Conservation (phyloP, 2,329 filamentous ascomycete species). For the Pochonia chlamydosporia region DNA sequence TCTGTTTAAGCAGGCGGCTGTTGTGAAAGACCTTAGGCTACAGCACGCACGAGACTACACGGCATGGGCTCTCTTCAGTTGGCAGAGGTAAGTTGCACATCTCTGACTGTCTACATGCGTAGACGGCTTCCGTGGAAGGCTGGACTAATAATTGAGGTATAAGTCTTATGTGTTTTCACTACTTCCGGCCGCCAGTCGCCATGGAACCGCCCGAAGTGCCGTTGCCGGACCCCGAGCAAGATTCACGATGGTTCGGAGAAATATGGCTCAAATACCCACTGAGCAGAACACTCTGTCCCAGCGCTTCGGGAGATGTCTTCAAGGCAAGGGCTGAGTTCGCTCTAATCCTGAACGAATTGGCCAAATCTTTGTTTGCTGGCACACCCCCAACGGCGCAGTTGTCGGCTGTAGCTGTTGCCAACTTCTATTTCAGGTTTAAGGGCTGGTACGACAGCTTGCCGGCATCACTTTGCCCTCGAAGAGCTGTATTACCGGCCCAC, state of each 20-base stretch:
- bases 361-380: not conserved
- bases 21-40: not conserved
- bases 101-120: not conserved
- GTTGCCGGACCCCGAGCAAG: conserved; percentile 17
- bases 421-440: conserved; percentile 11
- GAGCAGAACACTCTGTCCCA: conserved; percentile 12
- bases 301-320: conserved; percentile 19
- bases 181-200: conserved; percentile 16
- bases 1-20: conserved; percentile 15
- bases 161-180: conserved; percentile 8
- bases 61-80: conserved; percentile 26
- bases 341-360: conserved; percentile 23
- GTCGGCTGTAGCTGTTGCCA: not conserved
- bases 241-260: conserved; percentile 23
- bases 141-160: not conserved
- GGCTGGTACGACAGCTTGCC: conserved; percentile 20
- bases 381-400: not conserved
- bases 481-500: conserved; percentile 22
- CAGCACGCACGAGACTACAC: conserved; percentile 21
- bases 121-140: not conserved
- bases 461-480: conserved; percentile 14
- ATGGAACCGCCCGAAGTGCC: conserved; percentile 18
- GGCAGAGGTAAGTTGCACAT: conserved; percentile 22
- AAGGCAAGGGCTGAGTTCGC: conserved; percentile 20
- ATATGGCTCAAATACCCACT: conserved; percentile 24